A percentile compares a stretch with the other conserved stretches of the same genome.
Evolutionary conservation across 257 asterid genomes (phyloP).

Genomic region (Solanum medicagineum): DNA sequence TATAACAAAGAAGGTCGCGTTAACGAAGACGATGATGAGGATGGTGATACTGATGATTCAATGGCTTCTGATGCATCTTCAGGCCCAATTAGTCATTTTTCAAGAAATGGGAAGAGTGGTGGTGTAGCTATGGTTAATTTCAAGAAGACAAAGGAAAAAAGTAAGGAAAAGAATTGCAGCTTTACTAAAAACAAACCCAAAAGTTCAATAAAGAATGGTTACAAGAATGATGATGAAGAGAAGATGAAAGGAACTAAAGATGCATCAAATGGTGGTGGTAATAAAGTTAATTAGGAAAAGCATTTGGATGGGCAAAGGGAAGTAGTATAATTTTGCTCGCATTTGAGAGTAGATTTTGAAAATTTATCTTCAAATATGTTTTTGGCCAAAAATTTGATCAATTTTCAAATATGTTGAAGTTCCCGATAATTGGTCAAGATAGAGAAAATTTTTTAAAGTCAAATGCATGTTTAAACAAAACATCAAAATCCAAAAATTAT

Average conservation of each 20-base stretch:
- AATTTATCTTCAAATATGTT: neutral
- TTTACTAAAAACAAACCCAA: neutral
- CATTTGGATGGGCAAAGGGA: neutral
- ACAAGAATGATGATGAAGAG: neutral
- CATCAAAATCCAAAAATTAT: no score
- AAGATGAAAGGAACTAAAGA: neutral
- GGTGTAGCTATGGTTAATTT: neutral
- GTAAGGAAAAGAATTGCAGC: neutral
- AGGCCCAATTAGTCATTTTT: neutral
- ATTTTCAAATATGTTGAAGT: neutral
- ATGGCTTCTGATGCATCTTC: slow-evolving; percentile 40
- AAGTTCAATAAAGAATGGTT: neutral
- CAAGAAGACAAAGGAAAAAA: neutral
- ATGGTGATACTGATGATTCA: slow-evolving; percentile 16
- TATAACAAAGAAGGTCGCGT: neutral
- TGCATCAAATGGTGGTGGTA: neutral
- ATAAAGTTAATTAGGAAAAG: neutral
- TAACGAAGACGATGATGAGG: neutral
- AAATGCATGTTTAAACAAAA: neutral
- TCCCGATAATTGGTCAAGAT: neutral
- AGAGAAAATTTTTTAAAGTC: neutral
- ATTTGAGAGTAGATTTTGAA: neutral
- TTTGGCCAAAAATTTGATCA: no score
- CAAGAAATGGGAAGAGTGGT: neutral
- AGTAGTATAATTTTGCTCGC: neutral